Evolutionary conservation across 2,329 filamentous ascomycete genomes (phyloP), one percentile per base, ranked within the genome.

Genomic region (Seiridium cupressi): DNA sequence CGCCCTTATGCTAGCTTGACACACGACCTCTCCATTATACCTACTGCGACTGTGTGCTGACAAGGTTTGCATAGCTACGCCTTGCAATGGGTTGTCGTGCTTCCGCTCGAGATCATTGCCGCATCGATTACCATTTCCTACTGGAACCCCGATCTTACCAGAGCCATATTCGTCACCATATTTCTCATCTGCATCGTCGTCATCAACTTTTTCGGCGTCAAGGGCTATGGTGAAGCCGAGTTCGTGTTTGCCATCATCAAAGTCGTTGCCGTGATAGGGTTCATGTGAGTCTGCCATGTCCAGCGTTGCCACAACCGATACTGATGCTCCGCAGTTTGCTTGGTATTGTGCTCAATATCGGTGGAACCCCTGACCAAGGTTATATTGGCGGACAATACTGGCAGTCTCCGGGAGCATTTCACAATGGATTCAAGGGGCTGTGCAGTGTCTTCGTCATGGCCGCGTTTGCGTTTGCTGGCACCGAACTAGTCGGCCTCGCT

Each of bases 201-300:
- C 36, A 96, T 97, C 76, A 97, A 97, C 72, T 74, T 96, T 64
- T 95, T 94, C 68, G 92, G 93, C 55, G 90, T 97, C 63, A 91
- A 90, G 70, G 91, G 90, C 34, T 97, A 96, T 67, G 93, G 92
- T 69, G 93, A 96, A 74, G 92, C 91, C 13, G 93, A 97, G 69
- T 96, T 96, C 66, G 79, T 93, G 60, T 95, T 96, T 71, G 90
- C 91, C 38, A 86, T 93, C 57, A 80, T 97, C 77, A 97, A 97
- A 72, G 86, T 97, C 55, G 81, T 89, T 47, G 92, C 93, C 36
- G 87, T 97, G 6, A 89, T 97, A 64, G 92, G 91, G 56, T 96
- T 96, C 76, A 93, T 96, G 89, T 90, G 75, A 78, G 87, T 77
- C 18, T 7, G 13, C 26, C 34, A 9, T 32, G 31, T 26, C 36